Conservation (phyloP, 495 filamentous ascomycete species). For the Trypethelium eluteriae region DNA sequence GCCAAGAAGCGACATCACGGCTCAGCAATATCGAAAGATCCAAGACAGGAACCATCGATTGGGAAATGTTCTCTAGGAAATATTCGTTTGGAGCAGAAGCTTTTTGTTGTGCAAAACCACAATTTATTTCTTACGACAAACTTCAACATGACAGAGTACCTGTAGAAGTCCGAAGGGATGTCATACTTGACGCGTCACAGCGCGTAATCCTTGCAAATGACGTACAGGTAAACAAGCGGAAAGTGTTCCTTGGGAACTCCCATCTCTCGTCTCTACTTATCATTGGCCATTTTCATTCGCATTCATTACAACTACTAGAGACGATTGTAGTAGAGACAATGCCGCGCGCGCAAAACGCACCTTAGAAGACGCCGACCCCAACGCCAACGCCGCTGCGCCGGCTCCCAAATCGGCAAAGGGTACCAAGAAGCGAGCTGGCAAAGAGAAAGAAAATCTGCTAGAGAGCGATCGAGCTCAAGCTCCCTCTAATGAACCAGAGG, state of each 20-base stretch:
- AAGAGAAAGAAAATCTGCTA: slow-evolving; percentile 1
- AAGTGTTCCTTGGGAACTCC: not conserved
- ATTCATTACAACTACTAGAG: not conserved
- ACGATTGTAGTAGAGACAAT: not conserved
- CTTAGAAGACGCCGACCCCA: not conserved
- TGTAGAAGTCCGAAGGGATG: not conserved
- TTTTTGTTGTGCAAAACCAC: not conserved
- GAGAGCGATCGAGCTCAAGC: not conserved
- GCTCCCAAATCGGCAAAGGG: not conserved
- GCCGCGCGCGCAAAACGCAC: slow-evolving; percentile 7
- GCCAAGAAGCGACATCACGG: too few relatives aligned
- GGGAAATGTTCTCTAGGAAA: too few relatives aligned
- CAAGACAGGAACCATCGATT: too few relatives aligned
- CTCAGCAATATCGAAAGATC: too few relatives aligned
- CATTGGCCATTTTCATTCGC: not conserved
- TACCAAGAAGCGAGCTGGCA: not conserved
- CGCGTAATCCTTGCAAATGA: not conserved
- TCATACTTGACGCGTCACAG: not conserved
- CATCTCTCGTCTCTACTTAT: not conserved
- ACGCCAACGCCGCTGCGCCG: slow-evolving; percentile 10
- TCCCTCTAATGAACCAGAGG: not conserved
- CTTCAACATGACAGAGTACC: too few relatives aligned
- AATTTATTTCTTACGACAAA: too few relatives aligned
- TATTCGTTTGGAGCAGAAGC: too few relatives aligned
- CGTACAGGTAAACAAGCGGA: not conserved